Evolutionary conservation across 129 eudicot species (phyloP).

Genomic region (Oenanthe sinensis): DNA sequence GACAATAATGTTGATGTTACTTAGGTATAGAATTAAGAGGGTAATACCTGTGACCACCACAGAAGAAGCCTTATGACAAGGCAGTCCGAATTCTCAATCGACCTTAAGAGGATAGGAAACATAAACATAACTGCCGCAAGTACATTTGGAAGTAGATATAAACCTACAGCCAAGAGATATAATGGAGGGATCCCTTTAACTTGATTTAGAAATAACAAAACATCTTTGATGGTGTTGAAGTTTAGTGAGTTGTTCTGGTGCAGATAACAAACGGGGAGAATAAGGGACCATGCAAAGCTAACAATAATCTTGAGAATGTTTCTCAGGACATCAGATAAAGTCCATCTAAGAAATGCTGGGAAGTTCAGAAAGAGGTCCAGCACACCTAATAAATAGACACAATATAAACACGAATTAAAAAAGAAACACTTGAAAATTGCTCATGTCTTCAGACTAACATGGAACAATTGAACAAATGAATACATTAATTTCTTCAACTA

Average conservation of each 20-base stretch:
- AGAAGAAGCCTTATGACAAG: constrained; percentile 70
- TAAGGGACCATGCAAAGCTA: constrained; percentile 74
- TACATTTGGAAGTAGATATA: constrained; percentile 79
- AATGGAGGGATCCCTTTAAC: constrained; percentile 76
- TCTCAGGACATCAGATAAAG: constrained; percentile 65
- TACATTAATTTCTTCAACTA: background rate
- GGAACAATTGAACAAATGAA: background rate
- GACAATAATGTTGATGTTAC: background rate
- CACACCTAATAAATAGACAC: constrained; percentile 40
- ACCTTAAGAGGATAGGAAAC: constrained; percentile 97
- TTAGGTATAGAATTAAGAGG: constrained; percentile 5
- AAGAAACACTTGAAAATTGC: background rate
- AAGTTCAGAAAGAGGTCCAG: constrained; percentile 80
- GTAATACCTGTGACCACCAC: constrained; percentile 98
- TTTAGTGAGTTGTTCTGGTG: constrained; percentile 41
- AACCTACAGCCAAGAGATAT: constrained; percentile 66
- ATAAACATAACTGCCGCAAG: constrained; percentile 65
- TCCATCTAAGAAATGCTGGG: constrained; percentile 86
- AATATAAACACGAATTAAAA: background rate
- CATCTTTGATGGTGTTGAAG: constrained; percentile 28
- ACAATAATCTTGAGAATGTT: constrained; percentile 60
- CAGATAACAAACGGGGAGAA: constrained; percentile 74
- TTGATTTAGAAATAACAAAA: constrained; percentile 45
- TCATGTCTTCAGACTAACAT: background rate
- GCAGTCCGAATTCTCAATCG: constrained; percentile 98